These are phyloP conservation scores for Microbotryomycetes sp. DNA, from an alignment of 1,284 basidiomycete genomes.

Conservation along the genomic window DNA sequence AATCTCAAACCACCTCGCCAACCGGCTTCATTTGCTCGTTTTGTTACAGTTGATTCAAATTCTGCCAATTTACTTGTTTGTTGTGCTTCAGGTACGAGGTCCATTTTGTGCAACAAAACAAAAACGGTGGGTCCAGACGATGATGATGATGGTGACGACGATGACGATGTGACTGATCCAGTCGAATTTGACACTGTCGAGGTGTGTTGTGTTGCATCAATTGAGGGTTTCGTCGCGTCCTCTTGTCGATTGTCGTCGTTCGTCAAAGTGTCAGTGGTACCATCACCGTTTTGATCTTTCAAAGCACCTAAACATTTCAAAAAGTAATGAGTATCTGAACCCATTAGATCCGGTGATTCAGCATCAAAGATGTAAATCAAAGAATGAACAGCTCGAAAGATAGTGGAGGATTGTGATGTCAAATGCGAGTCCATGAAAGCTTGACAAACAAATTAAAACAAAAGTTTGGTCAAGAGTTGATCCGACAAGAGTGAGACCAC, in stretches of 20 bases:
- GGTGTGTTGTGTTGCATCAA: neutral
- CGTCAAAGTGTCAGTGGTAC: neutral
- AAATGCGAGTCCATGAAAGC: conserved; percentile 97
- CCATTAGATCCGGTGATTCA: conserved; percentile 38
- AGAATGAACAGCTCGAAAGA: conserved; percentile 92
- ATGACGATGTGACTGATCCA: neutral
- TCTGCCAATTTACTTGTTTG: conserved; percentile 50
- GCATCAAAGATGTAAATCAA: conserved; percentile 98
- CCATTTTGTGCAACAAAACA: conserved; percentile 98
- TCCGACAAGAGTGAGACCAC: neutral
- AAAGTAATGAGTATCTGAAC: conserved; percentile 71
- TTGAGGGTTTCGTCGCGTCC: neutral
- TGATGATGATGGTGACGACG: neutral
- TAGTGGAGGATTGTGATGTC: conserved; percentile 76
- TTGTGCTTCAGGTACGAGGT: conserved; percentile 48
- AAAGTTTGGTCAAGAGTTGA: neutral
- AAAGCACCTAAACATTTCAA: conserved; percentile 75
- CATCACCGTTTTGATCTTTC: conserved; percentile 45
- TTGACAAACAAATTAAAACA: conserved; percentile 1
- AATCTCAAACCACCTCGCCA: conserved; percentile 35
- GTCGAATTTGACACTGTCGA: neutral
- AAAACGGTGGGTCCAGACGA: conserved; percentile 42
- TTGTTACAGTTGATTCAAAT: conserved; percentile 23
- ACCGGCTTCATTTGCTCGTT: conserved; percentile 30
- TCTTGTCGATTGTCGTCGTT: neutral